These are phyloP conservation scores for Globisporangium nodosum DNA, from an alignment of 352 stramenopile species.

Conservation along the genomic window DNA sequence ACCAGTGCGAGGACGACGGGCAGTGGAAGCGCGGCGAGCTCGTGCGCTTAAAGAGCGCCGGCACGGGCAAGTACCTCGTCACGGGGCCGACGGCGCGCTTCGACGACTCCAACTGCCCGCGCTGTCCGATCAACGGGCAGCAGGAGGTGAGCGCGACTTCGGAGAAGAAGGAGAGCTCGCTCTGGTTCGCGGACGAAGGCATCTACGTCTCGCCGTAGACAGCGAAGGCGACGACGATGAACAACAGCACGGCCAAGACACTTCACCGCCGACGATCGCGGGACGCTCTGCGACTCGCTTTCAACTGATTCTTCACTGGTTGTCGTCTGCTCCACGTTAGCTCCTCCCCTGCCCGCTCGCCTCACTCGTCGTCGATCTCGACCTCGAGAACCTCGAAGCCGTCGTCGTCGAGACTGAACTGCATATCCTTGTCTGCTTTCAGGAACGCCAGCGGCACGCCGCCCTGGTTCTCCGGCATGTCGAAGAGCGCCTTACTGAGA, in stretches of 20 bases:
- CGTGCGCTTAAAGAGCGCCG: slow-evolving; percentile 54
- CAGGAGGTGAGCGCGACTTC: slow-evolving; percentile 70
- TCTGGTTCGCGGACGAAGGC: slow-evolving; percentile 79
- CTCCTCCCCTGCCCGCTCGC: slow-evolving; percentile 1
- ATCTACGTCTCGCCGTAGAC: slow-evolving; percentile 72
- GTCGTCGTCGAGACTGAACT: slow-evolving; percentile 77
- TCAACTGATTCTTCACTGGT: background rate
- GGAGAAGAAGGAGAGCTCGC: slow-evolving; percentile 38
- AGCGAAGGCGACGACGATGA: background rate
- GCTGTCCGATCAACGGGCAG: slow-evolving; percentile 81
- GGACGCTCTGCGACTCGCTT: background rate
- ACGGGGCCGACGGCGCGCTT: slow-evolving; percentile 51
- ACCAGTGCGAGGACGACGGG: slow-evolving; percentile 64
- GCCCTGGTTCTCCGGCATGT: slow-evolving; percentile 68
- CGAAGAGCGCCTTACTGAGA: slow-evolving; percentile 54
- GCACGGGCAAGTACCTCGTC: slow-evolving; percentile 44
- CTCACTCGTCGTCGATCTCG: slow-evolving; percentile 11
- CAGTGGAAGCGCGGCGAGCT: slow-evolving; percentile 75
- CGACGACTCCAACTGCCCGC: slow-evolving; percentile 76
- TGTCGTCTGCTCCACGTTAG: background rate
- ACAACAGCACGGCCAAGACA: background rate
- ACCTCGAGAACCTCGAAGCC: slow-evolving; percentile 66
- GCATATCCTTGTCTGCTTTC: slow-evolving; percentile 57
- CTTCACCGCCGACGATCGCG: background rate
- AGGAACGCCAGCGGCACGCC: slow-evolving; percentile 67